phyloP scores from a whole-genome alignment of 2,329 filamentous ascomycete genomes.

The Hymenoscyphus fraxineus region DNA sequence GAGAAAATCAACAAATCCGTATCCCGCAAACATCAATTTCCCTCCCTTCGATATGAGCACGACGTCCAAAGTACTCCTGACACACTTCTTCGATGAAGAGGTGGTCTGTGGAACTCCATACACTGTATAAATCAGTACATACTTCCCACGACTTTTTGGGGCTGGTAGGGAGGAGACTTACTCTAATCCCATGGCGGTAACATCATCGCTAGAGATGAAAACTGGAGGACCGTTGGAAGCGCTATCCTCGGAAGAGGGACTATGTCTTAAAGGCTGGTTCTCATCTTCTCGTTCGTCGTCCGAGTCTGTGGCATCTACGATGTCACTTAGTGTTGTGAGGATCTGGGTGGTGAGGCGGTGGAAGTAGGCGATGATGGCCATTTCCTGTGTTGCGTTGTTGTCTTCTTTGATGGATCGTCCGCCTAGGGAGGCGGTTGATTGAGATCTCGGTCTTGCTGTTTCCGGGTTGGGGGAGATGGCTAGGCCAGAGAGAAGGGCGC shows the following conservation, averaged over 20 bases:
- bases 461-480: slow-evolving; percentile 34
- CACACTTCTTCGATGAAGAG: slow-evolving; percentile 62
- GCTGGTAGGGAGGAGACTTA: neutral
- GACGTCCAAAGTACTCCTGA: slow-evolving; percentile 61
- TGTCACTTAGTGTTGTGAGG: slow-evolving; percentile 57
- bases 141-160: too few species aligned
- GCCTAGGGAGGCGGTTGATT: slow-evolving; percentile 39
- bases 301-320: slow-evolving; percentile 48
- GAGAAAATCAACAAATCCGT: slow-evolving; percentile 54
- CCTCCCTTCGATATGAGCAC: slow-evolving; percentile 61
- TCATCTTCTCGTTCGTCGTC: slow-evolving; percentile 37
- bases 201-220: slow-evolving; percentile 58
- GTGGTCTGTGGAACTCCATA: slow-evolving; percentile 70
- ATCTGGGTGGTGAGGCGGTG: slow-evolving; percentile 69
- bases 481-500: slow-evolving; percentile 53
- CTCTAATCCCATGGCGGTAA: slow-evolving; percentile 72
- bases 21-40: slow-evolving; percentile 73
- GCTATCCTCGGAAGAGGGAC: slow-evolving; percentile 47
- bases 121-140: slow-evolving; percentile 21
- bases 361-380: slow-evolving; percentile 76
- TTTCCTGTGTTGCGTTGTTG: slow-evolving; percentile 49
- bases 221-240: slow-evolving; percentile 37
- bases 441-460: slow-evolving; percentile 25
- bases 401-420: slow-evolving; percentile 28
- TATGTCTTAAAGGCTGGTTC: slow-evolving; percentile 45